Percentiles rank a stretch among this genome's conserved stretches.
phyloP scores from a whole-genome alignment of 2,329 filamentous ascomycete genomes.

The Xylariaceae sp. region DNA sequence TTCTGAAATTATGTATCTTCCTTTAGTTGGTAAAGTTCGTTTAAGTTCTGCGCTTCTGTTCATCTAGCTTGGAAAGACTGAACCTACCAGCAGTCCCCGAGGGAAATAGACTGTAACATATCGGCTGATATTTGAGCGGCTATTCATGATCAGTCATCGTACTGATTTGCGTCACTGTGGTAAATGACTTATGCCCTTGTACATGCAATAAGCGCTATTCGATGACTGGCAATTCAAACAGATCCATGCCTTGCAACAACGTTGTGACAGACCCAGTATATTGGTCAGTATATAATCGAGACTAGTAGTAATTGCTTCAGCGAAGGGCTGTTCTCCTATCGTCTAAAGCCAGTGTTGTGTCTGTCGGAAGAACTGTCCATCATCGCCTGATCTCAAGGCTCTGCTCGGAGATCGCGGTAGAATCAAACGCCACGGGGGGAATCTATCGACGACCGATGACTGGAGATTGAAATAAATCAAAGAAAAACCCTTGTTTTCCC shows the following conservation, averaged over 20 bases:
- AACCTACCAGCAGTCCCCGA: too few relatives aligned
- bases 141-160: too few relatives aligned
- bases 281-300: conserved; percentile 25
- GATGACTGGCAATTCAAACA: background rate
- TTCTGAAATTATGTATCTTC: too few relatives aligned
- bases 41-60: too few relatives aligned
- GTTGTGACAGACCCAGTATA: conserved; percentile 8
- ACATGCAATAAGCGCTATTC: too few relatives aligned
- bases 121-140: too few relatives aligned
- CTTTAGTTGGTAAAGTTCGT: too few relatives aligned
- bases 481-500: conserved; percentile 21
- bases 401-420: conserved; percentile 17
- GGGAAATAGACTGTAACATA: too few relatives aligned
- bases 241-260: background rate
- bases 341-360: conserved; percentile 16
- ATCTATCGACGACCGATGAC: conserved; percentile 29
- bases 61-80: too few relatives aligned
- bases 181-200: background rate
- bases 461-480: conserved; percentile 3
- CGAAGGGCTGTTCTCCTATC: conserved; percentile 23
- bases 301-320: conserved; percentile 11
- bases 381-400: conserved; percentile 21
- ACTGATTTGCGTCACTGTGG: too few relatives aligned
- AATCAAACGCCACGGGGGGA: conserved; percentile 24
- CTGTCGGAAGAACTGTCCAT: conserved; percentile 24